Conservation (phyloP, 371 early-diverging fungal genomes). For the Chytridiales sp. region DNA sequence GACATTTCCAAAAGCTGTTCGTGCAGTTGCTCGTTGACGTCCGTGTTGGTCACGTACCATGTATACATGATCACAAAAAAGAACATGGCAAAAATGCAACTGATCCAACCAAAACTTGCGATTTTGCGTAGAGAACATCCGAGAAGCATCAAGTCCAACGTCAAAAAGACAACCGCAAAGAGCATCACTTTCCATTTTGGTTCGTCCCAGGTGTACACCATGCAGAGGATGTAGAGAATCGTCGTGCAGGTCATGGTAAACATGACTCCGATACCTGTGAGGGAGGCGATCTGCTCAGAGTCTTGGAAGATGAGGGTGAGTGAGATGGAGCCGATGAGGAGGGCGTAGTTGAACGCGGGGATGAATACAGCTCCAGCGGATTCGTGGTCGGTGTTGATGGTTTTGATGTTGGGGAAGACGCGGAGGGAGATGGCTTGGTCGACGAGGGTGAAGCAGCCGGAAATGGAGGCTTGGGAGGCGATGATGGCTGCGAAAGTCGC, state of each 20-base stretch:
- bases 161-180: slow-evolving; percentile 24
- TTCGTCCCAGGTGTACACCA: slow-evolving; percentile 36
- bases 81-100: slow-evolving; percentile 22
- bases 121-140: slow-evolving; percentile 29
- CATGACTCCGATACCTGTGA: slow-evolving; percentile 36
- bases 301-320: slow-evolving; percentile 47
- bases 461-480: slow-evolving; percentile 62
- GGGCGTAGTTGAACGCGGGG: slow-evolving; percentile 49
- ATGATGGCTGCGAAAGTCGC: slow-evolving; percentile 54
- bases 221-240: slow-evolving; percentile 33
- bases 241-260: slow-evolving; percentile 38
- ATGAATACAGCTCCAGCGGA: slow-evolving; percentile 55
- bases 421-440: slow-evolving; percentile 58
- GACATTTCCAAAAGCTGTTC: slow-evolving; percentile 33
- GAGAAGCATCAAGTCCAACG: slow-evolving; percentile 32
- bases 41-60: slow-evolving; percentile 30
- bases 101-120: slow-evolving; percentile 34
- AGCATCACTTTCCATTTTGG: slow-evolving; percentile 27
- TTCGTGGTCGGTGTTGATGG: slow-evolving; percentile 47
- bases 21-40: slow-evolving; percentile 30
- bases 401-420: slow-evolving; percentile 52
- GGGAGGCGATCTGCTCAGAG: slow-evolving; percentile 31
- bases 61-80: slow-evolving; percentile 41
- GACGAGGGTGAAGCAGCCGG: slow-evolving; percentile 56
- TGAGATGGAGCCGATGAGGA: slow-evolving; percentile 46